These are phyloP conservation scores for Coemansia sp. DNA, from an alignment of 192 early-diverging fungal species.

Conservation along the genomic window DNA sequence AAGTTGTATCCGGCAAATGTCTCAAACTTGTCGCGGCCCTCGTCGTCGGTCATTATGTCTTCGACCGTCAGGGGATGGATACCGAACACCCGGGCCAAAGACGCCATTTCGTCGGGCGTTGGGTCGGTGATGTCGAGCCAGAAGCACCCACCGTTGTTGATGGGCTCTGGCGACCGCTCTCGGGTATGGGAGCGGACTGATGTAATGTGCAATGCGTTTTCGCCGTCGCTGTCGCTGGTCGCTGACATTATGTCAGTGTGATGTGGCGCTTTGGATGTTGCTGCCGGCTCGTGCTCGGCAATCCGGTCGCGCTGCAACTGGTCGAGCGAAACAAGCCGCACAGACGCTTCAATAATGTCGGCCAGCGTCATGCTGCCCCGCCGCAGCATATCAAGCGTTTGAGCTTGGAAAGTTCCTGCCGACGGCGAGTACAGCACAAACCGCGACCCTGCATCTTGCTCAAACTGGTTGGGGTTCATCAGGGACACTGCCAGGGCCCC, in stretches of 20 bases:
- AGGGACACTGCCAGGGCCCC: slow-evolving; percentile 32
- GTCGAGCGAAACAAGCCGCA: slow-evolving; percentile 21
- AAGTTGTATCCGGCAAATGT: slow-evolving; percentile 81
- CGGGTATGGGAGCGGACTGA: neutral
- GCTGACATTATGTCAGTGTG: neutral
- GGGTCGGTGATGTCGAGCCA: slow-evolving; percentile 76
- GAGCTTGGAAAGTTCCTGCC: slow-evolving; percentile 37
- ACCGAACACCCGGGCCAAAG: slow-evolving; percentile 64
- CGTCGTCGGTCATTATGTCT: slow-evolving; percentile 85
- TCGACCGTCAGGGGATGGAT: slow-evolving; percentile 83
- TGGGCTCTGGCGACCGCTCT: neutral
- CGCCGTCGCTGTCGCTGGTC: slow-evolving; percentile 10
- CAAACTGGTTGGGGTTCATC: slow-evolving; percentile 15
- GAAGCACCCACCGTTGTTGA: slow-evolving; percentile 57
- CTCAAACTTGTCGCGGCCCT: slow-evolving; percentile 94
- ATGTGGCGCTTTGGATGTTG: neutral
- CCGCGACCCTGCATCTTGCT: slow-evolving; percentile 12
- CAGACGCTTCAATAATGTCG: slow-evolving; percentile 47
- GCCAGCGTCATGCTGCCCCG: slow-evolving; percentile 36
- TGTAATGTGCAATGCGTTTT: slow-evolving; percentile 12
- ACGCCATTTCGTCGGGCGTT: slow-evolving; percentile 62
- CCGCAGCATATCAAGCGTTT: slow-evolving; percentile 33
- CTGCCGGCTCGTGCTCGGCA: slow-evolving; percentile 8
- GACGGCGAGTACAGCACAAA: slow-evolving; percentile 48
- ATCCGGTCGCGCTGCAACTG: slow-evolving; percentile 24